Conservation (phyloP, 2,329 filamentous ascomycete genomes). For the Dactylonectria estremocensis region DNA sequence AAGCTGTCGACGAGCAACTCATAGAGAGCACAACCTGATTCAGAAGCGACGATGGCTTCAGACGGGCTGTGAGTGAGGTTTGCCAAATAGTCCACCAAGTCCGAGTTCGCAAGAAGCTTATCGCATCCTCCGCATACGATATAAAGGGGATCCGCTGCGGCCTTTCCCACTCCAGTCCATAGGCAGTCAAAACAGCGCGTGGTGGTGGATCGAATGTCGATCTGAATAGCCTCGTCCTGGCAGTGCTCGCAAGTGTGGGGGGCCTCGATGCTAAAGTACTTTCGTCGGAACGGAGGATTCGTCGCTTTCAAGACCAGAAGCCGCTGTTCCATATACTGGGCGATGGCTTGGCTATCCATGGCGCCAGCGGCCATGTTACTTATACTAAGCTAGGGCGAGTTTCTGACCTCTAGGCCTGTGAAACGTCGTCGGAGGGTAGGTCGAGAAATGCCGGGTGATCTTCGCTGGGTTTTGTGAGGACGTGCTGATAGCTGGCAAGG, state of each 20-base stretch:
- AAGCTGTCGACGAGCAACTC: neutral
- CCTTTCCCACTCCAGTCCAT: neutral
- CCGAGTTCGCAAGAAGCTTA: neutral
- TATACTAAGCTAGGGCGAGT: neutral
- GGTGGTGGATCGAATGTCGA: neutral
- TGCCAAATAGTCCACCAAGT: neutral
- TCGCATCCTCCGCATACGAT: conserved; percentile 7
- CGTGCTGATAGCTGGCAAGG: too few relatives aligned
- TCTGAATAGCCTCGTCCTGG: neutral
- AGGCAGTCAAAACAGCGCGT: neutral
- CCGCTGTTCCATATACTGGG: neutral
- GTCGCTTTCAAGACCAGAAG: neutral
- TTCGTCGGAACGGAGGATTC: neutral
- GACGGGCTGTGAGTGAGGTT: neutral
- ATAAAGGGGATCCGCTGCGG: neutral
- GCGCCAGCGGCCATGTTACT: neutral
- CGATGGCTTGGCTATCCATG: neutral
- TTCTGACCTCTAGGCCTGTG: fast-evolving
- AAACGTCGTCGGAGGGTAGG: neutral
- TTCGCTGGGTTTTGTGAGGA: too few relatives aligned
- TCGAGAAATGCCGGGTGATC: too few relatives aligned
- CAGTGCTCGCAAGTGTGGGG: conserved; percentile 19
- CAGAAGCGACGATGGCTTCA: conserved; percentile 1
- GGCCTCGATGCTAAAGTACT: neutral
- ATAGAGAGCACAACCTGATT: conserved; percentile 8